phyloP scores from a whole-genome alignment of 345 rosid species.

The Brassica incana region DNA sequence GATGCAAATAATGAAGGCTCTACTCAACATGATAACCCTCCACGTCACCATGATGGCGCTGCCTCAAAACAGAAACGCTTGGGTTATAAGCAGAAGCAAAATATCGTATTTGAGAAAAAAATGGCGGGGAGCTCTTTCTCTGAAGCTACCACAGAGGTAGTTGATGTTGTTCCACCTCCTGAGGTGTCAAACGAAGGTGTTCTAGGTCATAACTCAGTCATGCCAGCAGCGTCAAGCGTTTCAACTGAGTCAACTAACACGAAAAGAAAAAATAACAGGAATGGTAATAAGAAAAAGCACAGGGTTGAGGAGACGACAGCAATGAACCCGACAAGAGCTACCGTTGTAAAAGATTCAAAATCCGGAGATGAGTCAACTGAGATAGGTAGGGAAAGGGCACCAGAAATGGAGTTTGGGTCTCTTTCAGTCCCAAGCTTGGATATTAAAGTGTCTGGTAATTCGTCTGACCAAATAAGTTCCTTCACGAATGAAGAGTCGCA shows the following conservation, averaged over 20 bases:
- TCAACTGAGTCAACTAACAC: constrained; percentile 53
- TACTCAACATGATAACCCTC: constrained; percentile 32
- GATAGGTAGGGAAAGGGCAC: constrained; percentile 43
- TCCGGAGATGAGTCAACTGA: constrained; percentile 38
- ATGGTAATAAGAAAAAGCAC: constrained; percentile 54
- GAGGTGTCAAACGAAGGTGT: constrained; percentile 41
- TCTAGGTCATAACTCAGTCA: constrained; percentile 40
- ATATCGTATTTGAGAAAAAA: constrained; percentile 42
- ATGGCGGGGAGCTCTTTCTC: constrained; percentile 38
- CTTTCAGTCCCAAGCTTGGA: constrained; percentile 40
- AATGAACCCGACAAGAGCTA: constrained; percentile 32
- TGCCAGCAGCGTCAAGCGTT: constrained; percentile 32
- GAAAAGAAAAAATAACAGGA: constrained; percentile 61
- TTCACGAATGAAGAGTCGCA: constrained; percentile 56
- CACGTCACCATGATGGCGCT: constrained; percentile 40
- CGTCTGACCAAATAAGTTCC: constrained; percentile 48
- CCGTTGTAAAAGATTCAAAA: constrained; percentile 44
- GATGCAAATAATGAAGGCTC: constrained; percentile 40
- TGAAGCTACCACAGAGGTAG: constrained; percentile 39
- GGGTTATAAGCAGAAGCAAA: constrained; percentile 60
- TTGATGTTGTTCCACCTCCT: constrained; percentile 38
- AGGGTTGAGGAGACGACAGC: constrained; percentile 58
- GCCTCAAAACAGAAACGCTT: constrained; percentile 55
- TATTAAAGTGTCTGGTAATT: constrained; percentile 48
- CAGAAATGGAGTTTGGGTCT: constrained; percentile 37